Percentiles rank a stretch among this genome's conserved stretches.
Conservation (phyloP, 192 early-diverging fungal species). For the Gryganskiella cystojenkinii region DNA sequence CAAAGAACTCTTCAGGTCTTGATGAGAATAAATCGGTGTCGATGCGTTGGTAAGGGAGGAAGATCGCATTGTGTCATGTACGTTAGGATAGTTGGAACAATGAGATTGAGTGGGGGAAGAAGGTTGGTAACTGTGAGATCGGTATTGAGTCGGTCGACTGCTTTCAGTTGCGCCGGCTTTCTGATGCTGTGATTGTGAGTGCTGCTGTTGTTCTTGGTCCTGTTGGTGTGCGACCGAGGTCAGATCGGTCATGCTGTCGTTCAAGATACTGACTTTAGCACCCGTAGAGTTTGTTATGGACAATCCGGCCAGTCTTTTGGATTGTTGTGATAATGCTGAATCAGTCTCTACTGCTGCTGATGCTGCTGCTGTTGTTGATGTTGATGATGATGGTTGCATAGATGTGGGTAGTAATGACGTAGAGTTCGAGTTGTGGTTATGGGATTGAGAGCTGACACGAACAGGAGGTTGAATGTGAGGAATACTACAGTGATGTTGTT, state of each 20-base stretch:
- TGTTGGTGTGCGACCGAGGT: background rate
- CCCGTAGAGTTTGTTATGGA: conserved; percentile 65
- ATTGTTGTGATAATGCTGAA: conserved; percentile 29
- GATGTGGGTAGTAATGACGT: too few species aligned
- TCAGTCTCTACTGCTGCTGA: conserved; percentile 12
- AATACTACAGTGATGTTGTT: background rate
- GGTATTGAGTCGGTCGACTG: background rate
- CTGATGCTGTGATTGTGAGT: background rate
- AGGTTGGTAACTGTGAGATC: too few species aligned
- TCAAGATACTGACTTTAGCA: conserved; percentile 63
- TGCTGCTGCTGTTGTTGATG: background rate
- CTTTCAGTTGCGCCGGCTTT: too few species aligned
- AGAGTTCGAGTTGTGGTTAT: too few species aligned
- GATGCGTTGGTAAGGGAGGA: conserved; percentile 50
- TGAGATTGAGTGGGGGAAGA: background rate
- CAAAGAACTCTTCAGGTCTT: conserved; percentile 26
- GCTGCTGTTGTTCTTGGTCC: conserved; percentile 1
- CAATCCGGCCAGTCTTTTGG: conserved; percentile 46
- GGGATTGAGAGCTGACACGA: conserved; percentile 1
- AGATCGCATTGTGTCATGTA: conserved; percentile 33
- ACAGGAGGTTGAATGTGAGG: background rate
- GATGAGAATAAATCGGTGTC: conserved; percentile 25
- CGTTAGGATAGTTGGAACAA: background rate
- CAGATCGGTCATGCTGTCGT: conserved; percentile 35
- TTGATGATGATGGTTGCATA: conserved; percentile 10